Evolutionary conservation across 331 rosid genomes (phyloP).

Genomic region (Acacia pycnantha): DNA sequence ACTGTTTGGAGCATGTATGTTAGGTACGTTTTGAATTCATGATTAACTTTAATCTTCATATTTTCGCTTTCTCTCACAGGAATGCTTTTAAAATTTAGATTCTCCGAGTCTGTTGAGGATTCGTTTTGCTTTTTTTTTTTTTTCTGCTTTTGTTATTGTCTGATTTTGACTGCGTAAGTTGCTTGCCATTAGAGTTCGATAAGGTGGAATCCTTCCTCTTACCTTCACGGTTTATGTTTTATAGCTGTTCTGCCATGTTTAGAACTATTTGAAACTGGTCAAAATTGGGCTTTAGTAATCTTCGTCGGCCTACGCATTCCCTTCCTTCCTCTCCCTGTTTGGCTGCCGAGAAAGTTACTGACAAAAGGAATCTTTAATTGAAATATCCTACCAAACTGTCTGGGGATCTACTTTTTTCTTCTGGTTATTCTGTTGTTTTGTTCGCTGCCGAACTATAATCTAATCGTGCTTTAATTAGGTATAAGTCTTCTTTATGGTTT

Average conservation of each 20-base stretch:
- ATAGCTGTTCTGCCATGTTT: constrained; percentile 19
- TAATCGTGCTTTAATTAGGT: constrained; percentile 12
- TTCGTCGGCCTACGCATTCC: constrained; percentile 21
- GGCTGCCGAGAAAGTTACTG: constrained; percentile 43
- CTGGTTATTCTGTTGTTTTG: constrained; percentile 19
- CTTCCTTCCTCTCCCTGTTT: constrained; percentile 7
- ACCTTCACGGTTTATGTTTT: constrained; percentile 8
- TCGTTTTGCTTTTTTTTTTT: neutral
- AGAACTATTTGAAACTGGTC: constrained; percentile 18
- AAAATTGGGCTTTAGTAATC: neutral
- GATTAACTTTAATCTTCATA: neutral
- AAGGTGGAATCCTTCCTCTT: constrained; percentile 27
- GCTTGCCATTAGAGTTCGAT: constrained; percentile 24
- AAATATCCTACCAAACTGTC: constrained; percentile 3
- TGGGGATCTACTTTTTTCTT: neutral
- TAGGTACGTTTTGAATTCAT: constrained; percentile 32
- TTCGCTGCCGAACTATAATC: constrained; percentile 40
- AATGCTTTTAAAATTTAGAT: neutral
- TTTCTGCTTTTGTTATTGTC: neutral
- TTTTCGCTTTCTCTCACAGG: neutral
- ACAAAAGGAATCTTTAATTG: constrained; percentile 7
- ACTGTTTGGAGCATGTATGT: constrained; percentile 37
- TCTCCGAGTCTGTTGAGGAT: neutral
- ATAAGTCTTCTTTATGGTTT: constrained; percentile 5
- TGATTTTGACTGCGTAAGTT: constrained; percentile 21